These are phyloP conservation scores for Petunia axillaris DNA, from an alignment of 257 asterid genomes.

Conservation along the genomic window DNA sequence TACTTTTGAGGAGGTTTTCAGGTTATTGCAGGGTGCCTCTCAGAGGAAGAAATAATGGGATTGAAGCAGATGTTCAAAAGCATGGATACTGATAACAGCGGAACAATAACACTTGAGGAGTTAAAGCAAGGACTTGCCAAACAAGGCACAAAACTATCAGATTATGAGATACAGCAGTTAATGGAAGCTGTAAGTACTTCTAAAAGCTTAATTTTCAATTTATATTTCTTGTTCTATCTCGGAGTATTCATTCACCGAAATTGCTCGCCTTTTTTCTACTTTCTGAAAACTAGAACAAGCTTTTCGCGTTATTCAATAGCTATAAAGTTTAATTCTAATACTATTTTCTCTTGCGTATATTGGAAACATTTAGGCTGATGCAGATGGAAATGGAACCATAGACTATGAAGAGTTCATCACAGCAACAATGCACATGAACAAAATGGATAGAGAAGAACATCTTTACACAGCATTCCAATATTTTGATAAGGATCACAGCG, in stretches of 20 bases:
- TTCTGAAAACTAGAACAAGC: not conserved
- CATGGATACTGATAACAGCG: slow-evolving; percentile 66
- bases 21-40: slow-evolving; percentile 76
- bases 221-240: not conserved
- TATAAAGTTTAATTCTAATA: not conserved
- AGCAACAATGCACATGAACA: slow-evolving; percentile 94
- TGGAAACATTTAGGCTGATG: slow-evolving; percentile 62
- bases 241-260: not conserved
- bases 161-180: slow-evolving; percentile 59
- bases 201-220: not conserved
- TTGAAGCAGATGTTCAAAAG: slow-evolving; percentile 68
- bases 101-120: slow-evolving; percentile 71
- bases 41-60: slow-evolving; percentile 78
- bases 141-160: slow-evolving; percentile 69
- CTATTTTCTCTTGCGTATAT: not conserved
- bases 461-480: slow-evolving; percentile 95
- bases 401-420: slow-evolving; percentile 96
- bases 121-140: slow-evolving; percentile 64
- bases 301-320: not conserved
- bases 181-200: slow-evolving; percentile 63
- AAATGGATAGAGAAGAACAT: slow-evolving; percentile 96
- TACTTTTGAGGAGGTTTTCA: slow-evolving; percentile 25
- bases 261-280: rapidly evolving
- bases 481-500: slow-evolving; percentile 91
- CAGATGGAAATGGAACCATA: slow-evolving; percentile 93